Percentiles rank a stretch among this genome's conserved stretches.
Conservation (phyloP, 176 grass and related monocot species). For the Pontederia paniculata region DNA sequence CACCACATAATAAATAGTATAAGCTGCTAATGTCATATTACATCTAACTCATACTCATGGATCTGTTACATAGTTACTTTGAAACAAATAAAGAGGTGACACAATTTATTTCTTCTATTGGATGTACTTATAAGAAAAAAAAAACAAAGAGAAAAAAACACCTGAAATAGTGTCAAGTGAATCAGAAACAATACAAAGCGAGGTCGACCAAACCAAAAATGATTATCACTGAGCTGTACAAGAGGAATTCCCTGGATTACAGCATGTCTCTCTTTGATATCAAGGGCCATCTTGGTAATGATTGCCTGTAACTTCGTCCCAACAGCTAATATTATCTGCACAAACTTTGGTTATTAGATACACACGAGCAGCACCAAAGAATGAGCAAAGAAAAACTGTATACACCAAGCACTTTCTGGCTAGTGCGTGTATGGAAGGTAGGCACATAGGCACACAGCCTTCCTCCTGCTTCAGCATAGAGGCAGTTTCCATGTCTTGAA, state of each 20-base stretch:
- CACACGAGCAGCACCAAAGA: background rate
- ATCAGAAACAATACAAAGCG: constrained; percentile 77
- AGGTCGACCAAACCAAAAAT: constrained; percentile 79
- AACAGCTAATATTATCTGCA: constrained; percentile 71
- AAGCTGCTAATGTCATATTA: no score
- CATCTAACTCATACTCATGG: no score
- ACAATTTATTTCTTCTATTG: no score
- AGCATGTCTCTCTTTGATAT: constrained; percentile 90
- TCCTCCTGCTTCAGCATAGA: no score
- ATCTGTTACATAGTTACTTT: no score
- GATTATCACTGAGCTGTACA: constrained; percentile 79
- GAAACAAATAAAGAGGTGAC: no score
- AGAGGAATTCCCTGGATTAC: constrained; percentile 95
- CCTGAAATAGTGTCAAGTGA: constrained; percentile 91
- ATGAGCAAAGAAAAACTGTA: background rate
- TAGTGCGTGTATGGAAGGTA: background rate
- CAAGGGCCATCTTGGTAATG: constrained; percentile 85
- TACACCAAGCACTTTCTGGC: background rate
- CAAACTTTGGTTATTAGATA: background rate
- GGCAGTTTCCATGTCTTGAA: no score
- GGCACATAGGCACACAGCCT: background rate
- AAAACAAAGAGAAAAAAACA: background rate
- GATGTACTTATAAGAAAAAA: no score
- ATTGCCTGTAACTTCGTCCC: constrained; percentile 95
- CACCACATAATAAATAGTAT: no score